These are phyloP conservation scores for Aquilaria agallochum DNA, from an alignment of 441 rosid species.

Conservation along the genomic window DNA sequence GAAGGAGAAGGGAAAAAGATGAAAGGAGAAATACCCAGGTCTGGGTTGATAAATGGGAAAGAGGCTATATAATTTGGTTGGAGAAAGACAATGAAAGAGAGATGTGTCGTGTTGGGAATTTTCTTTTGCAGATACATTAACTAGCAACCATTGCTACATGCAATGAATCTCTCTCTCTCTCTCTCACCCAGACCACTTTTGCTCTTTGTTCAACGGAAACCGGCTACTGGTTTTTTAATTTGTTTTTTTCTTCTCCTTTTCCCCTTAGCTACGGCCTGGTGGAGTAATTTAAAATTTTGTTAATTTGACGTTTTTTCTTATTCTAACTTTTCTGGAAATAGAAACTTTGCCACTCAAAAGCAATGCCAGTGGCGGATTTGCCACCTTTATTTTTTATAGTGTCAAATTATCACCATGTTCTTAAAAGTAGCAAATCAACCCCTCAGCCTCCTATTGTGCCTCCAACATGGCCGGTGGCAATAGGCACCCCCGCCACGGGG, in stretches of 20 bases:
- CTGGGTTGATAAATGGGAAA: neutral
- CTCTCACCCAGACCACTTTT: neutral
- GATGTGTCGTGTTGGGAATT: slow-evolving; percentile 11
- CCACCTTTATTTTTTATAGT: too few species aligned
- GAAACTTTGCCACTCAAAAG: too few species aligned
- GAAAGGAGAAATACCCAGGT: neutral
- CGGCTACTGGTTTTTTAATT: neutral
- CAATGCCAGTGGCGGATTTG: too few species aligned
- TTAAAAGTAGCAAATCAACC: too few species aligned
- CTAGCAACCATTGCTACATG: slow-evolving; percentile 28
- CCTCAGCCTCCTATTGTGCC: too few species aligned
- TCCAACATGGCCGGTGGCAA: too few species aligned
- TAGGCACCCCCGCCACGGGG: too few species aligned
- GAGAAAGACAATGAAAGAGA: slow-evolving; percentile 3
- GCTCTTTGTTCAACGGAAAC: slow-evolving; percentile 12
- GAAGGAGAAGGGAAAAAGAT: neutral
- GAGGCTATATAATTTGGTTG: slow-evolving; percentile 3
- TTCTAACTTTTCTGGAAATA: neutral
- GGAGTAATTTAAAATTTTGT: neutral
- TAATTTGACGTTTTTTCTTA: neutral
- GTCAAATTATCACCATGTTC: too few species aligned
- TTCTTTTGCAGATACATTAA: slow-evolving; percentile 27
- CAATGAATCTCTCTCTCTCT: slow-evolving; percentile 47
- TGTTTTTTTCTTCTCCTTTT: neutral
- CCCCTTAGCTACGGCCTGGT: neutral